Conservation (phyloP, 164 flowering plant species). For the Pachysandra terminalis region DNA sequence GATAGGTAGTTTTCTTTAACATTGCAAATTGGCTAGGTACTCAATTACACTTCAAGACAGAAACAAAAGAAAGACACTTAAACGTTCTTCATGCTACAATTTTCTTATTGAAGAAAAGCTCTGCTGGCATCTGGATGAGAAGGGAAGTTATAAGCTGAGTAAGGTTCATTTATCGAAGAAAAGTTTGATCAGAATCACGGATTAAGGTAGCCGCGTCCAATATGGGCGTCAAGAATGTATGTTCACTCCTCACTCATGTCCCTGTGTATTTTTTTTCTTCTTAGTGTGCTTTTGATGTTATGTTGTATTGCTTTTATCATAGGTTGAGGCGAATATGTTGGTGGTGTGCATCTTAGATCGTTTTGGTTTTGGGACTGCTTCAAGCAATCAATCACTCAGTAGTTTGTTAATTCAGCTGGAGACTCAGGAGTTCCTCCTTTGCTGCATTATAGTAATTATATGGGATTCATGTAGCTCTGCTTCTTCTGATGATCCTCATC, state of each 20-base stretch:
- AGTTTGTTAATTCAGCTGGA: conserved; percentile 35
- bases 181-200: conserved; percentile 16
- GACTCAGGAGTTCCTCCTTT: conserved; percentile 34
- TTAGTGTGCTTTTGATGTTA: conserved; percentile 43
- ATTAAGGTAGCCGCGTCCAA: conserved; percentile 45
- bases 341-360: conserved; percentile 33
- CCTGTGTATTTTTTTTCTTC: conserved; percentile 9
- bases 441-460: conserved; percentile 35
- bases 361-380: conserved; percentile 31
- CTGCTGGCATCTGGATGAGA: too few species aligned
- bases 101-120: too few species aligned
- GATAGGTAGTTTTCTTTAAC: too few species aligned
- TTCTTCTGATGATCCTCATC: conserved; percentile 41
- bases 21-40: too few species aligned
- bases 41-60: too few species aligned
- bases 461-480: conserved; percentile 37
- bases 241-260: conserved; percentile 20
- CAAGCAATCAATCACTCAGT: conserved; percentile 36
- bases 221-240: conserved; percentile 17
- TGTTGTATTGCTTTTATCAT: conserved; percentile 60
- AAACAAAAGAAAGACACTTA: too few species aligned
- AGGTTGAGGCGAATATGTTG: conserved; percentile 39
- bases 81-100: too few species aligned
- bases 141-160: conserved; percentile 12
- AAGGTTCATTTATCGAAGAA: conserved; percentile 23